A percentile compares a stretch with the other conserved stretches of the same genome.
These are phyloP conservation scores for Pseudofabraea citricarpa DNA, from an alignment of 2,329 filamentous ascomycete species.

Conservation along the genomic window DNA sequence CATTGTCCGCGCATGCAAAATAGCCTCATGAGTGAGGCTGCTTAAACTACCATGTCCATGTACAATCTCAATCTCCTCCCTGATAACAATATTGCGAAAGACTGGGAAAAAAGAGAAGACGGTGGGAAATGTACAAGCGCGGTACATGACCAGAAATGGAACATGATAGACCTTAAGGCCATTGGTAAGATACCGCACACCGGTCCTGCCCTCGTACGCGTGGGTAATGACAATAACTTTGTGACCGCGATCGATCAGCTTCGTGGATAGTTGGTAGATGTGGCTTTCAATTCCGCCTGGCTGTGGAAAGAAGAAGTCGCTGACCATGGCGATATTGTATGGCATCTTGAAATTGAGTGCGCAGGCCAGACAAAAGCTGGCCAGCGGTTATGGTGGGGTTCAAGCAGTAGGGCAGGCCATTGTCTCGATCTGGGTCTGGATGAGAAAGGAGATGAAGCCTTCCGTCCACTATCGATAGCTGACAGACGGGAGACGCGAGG, in stretches of 20 bases:
- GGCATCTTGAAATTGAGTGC: slow-evolving; percentile 19
- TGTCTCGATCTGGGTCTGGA: not conserved
- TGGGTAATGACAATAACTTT: slow-evolving; percentile 98
- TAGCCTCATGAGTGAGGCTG: slow-evolving; percentile 89
- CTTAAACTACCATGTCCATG: slow-evolving; percentile 96
- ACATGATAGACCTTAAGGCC: slow-evolving; percentile 98
- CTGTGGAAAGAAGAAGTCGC: slow-evolving; percentile 99
- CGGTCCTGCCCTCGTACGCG: slow-evolving; percentile 84
- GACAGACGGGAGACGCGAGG: not conserved
- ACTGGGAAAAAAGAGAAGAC: slow-evolving; percentile 98
- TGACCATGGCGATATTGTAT: slow-evolving; percentile 83
- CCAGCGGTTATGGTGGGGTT: not conserved
- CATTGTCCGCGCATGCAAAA: slow-evolving; percentile 94
- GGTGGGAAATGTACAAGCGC: slow-evolving; percentile 87
- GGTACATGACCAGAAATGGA: slow-evolving; percentile 93
- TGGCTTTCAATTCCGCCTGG: slow-evolving; percentile 96
- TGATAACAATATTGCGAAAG: slow-evolving; percentile 93
- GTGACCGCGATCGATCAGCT: slow-evolving; percentile 94
- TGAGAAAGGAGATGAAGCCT: not conserved
- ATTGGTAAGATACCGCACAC: slow-evolving; percentile 92
- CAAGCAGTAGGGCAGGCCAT: not conserved
- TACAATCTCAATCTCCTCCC: slow-evolving; percentile 93
- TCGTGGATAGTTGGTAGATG: slow-evolving; percentile 95
- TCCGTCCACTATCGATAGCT: not conserved
- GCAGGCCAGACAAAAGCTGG: slow-evolving; percentile 2